Base-by-base conservation (phyloP, 805 yeast species). In the Myxozyma sirexii region DNA sequence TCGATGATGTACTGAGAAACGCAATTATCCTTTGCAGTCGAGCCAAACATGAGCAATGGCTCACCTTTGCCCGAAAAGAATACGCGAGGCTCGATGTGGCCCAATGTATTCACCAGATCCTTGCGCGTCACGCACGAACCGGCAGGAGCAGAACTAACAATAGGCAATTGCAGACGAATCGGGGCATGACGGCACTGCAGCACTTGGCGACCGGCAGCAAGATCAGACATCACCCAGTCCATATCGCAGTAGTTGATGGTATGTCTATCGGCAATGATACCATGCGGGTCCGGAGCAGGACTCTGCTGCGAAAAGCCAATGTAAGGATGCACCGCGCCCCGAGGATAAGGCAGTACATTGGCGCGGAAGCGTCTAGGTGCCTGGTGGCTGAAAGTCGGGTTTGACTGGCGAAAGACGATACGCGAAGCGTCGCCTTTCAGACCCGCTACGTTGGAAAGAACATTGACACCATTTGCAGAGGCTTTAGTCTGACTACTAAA, bases 1-100 rank as follows among this genome's bases (percentile, higher is more conserved):
- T 62, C 66, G 33, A 62, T 35, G 13, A 62, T 24, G 48, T 45
- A 62, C 41, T 52, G 61, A 27, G 45, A 29, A 19, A 60, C 31
- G 47, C 66, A 62, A 42, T 44, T 56, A 23, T 29, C 37, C 3
- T 17, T 2, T 23, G 51, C 44, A 10, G 56, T 46, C 2, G 53
- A 26, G 43, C 61, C 60, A 45, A 62, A 47, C 42, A 60, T 43
- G 47, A 62, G 39, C 17, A 62, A 29, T 17, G 66, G 66, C 51
- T 59, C 66, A 23, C 66, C 66, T 13, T 2, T 8, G 13, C 65
- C 59, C 6, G 64, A 61, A 38, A 51, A 44, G 41, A 62, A 60
- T 12, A 60, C 53, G 1, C 65, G 58, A n/a, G 65, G 56, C 35
- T 62, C 66, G 13, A 50, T 31, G 23, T 48, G 58, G 19, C 64